Evolutionary conservation across 495 filamentous ascomycete genomes (phyloP).

Genomic region (Paragyromitra xinjiangensis): DNA sequence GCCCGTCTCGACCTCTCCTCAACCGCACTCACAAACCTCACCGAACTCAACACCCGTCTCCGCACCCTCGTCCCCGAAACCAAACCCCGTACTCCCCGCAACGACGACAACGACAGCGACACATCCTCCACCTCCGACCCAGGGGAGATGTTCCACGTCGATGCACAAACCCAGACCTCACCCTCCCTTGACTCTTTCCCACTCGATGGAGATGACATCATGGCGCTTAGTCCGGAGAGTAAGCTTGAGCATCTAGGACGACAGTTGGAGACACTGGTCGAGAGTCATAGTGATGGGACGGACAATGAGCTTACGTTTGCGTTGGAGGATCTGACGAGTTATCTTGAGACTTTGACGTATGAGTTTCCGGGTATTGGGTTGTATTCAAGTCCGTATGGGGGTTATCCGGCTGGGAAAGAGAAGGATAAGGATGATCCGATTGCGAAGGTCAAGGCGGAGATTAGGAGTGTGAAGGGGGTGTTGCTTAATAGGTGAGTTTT

Average conservation of each 20-base stretch:
- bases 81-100: conserved; percentile 54
- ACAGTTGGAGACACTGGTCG: conserved; percentile 54
- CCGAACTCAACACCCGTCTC: conserved; percentile 77
- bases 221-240: conserved; percentile 59
- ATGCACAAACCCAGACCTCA: conserved; percentile 86
- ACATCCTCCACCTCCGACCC: conserved; percentile 69
- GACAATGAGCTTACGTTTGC: conserved; percentile 57
- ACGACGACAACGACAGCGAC: conserved; percentile 62
- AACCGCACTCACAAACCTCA: conserved; percentile 71
- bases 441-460: conserved; percentile 79
- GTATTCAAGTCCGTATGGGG: conserved; percentile 52
- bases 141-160: conserved; percentile 89
- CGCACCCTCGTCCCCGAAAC: conserved; percentile 70
- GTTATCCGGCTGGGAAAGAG: conserved; percentile 55
- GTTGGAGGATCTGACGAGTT: conserved; percentile 56
- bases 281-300: conserved; percentile 55
- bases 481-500: conserved; percentile 72
- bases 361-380: conserved; percentile 48
- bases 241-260: conserved; percentile 54
- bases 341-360: conserved; percentile 57
- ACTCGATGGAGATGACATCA: conserved; percentile 57
- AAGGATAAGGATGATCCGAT: conserved; percentile 79
- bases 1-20: conserved; percentile 83
- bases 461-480: conserved; percentile 91
- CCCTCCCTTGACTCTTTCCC: conserved; percentile 61